Evolutionary conservation across 108 stramenopile genomes (phyloP).

Genomic region (Aurantiochytrium sp.): DNA sequence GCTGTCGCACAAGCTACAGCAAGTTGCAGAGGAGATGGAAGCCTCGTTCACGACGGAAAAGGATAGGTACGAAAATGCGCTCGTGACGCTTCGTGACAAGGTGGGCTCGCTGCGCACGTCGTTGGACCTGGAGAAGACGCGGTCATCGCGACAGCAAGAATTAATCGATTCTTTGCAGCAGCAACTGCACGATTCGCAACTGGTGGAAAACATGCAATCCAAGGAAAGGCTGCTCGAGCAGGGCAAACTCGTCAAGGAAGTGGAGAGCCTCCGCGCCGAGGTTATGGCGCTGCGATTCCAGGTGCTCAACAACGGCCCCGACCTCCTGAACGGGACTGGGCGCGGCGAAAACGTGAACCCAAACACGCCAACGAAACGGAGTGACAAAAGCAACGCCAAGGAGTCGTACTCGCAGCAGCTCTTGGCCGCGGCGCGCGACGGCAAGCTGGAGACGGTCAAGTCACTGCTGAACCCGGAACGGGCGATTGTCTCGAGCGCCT

Average conservation of each 20-base stretch:
- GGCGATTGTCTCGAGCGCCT: background rate
- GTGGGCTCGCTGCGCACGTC: background rate
- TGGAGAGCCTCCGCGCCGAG: background rate
- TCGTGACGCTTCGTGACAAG: background rate
- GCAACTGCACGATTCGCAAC: conserved; percentile 1
- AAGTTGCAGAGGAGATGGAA: background rate
- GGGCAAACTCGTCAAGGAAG: conserved; percentile 15
- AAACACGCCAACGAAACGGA: background rate
- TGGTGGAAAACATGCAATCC: background rate
- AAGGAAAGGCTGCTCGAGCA: background rate
- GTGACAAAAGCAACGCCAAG: background rate
- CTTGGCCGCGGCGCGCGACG: background rate
- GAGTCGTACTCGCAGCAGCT: background rate
- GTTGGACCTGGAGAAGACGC: conserved; percentile 1
- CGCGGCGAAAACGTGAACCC: background rate
- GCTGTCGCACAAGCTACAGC: background rate
- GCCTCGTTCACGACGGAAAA: background rate
- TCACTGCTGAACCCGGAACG: background rate
- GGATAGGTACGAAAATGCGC: background rate
- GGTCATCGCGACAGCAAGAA: background rate
- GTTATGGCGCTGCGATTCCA: conserved; percentile 7
- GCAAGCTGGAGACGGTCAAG: background rate
- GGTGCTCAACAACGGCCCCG: background rate
- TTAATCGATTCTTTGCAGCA: background rate
- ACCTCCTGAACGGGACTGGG: background rate